A percentile compares a stretch with the other conserved stretches of the same genome.
phyloP scores from a whole-genome alignment of 371 early-diverging fungal genomes.

The Circinella minor region DNA sequence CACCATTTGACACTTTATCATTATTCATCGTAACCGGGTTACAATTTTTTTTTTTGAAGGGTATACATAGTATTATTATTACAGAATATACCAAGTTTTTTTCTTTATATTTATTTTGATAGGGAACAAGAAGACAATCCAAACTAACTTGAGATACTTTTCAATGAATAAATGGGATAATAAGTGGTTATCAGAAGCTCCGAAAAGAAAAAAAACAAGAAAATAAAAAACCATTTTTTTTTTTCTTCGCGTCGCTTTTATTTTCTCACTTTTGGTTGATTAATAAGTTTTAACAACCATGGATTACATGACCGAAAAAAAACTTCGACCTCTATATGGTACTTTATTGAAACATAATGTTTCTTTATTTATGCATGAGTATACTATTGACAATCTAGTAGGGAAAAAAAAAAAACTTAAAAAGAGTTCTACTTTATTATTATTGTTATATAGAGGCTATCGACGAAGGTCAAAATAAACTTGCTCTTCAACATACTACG shows the following conservation, averaged over 20 bases:
- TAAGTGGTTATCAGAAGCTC: too few relatives aligned
- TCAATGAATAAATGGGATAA: too few relatives aligned
- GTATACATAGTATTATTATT: too few relatives aligned
- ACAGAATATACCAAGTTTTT: too few relatives aligned
- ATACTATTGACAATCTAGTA: background rate
- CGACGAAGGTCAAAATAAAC: slow-evolving; percentile 73
- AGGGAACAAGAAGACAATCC: too few relatives aligned
- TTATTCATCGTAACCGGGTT: too few relatives aligned
- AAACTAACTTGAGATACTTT: too few relatives aligned
- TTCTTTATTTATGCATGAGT: background rate
- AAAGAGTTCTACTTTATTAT: too few relatives aligned
- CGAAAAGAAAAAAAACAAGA: too few relatives aligned
- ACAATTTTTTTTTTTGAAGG: too few relatives aligned
- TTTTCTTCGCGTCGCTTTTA: background rate
- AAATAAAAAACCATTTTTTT: background rate
- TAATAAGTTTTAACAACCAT: background rate
- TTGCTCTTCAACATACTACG: slow-evolving; percentile 66
- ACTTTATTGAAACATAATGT: background rate
- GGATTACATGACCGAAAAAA: slow-evolving; percentile 51
- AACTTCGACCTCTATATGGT: slow-evolving; percentile 56
- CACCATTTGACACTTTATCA: too few relatives aligned
- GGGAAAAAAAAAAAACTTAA: background rate
- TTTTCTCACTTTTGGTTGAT: background rate
- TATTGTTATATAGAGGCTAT: slow-evolving; percentile 63
- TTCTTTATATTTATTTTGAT: too few relatives aligned